Conservation (phyloP, 2,329 filamentous ascomycete species). For the Colletotrichum neosansevieriae region DNA sequence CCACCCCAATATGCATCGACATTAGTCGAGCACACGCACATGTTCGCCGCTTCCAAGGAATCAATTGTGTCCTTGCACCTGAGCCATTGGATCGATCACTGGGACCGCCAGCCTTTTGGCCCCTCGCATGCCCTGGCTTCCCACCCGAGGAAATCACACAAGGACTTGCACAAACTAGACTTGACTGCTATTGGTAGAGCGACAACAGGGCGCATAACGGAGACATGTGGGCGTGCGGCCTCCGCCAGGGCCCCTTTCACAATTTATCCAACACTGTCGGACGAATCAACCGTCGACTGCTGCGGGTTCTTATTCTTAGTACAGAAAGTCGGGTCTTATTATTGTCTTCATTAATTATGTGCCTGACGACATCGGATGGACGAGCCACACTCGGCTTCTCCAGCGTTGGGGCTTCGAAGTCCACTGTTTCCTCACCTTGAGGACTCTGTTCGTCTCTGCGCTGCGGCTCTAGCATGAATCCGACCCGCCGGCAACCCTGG, state of each 20-base stretch:
- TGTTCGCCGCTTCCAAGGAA: conserved; percentile 37
- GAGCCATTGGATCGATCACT: conserved; percentile 13
- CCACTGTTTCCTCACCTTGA: conserved; percentile 31
- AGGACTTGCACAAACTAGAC: conserved; percentile 25
- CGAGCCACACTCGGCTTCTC: conserved; percentile 33
- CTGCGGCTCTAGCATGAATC: conserved; percentile 37
- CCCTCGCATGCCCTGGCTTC: conserved; percentile 32
- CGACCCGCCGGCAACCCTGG: conserved; percentile 31
- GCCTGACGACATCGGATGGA: conserved; percentile 34
- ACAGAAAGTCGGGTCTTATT: conserved; percentile 22
- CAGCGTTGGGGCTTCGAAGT: conserved; percentile 16
- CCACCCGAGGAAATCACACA: conserved; percentile 28
- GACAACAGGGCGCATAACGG: conserved; percentile 22
- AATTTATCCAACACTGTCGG: conserved; percentile 32
- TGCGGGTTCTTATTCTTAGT: conserved; percentile 35
- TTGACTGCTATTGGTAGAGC: conserved; percentile 2
- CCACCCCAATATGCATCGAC: conserved; percentile 35
- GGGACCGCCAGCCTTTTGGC: conserved; percentile 4
- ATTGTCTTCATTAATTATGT: conserved; percentile 19
- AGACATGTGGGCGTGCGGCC: conserved; percentile 32
- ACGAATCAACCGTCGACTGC: conserved; percentile 20
- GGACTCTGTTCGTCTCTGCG: conserved; percentile 23
- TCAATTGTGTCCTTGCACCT: conserved; percentile 15
- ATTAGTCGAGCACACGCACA: conserved; percentile 38
- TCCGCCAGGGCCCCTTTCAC: conserved; percentile 35